Evolutionary conservation across 345 rosid species (phyloP).

Genomic region (Bruguiera sexangula): DNA sequence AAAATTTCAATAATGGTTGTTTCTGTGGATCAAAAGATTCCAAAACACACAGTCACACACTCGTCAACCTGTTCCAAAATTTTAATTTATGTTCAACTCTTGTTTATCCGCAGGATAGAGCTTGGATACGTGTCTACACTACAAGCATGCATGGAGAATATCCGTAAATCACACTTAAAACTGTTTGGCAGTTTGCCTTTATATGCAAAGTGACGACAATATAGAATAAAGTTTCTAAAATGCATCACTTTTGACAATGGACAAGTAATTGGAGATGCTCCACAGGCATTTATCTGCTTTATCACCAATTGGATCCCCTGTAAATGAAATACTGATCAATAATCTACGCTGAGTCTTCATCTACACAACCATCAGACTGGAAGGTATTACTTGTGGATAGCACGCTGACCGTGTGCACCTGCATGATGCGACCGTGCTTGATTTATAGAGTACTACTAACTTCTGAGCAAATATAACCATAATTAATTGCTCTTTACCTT

Average conservation of each 20-base stretch:
- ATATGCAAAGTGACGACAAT: background rate
- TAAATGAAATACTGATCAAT: conserved; percentile 3
- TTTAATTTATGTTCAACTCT: conserved; percentile 15
- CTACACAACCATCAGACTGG: conserved; percentile 9
- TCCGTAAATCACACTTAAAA: background rate
- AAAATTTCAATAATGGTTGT: background rate
- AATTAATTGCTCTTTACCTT: too few species aligned
- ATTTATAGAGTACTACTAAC: background rate
- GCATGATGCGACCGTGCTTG: background rate
- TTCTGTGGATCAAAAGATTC: too few species aligned
- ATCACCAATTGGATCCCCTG: conserved; percentile 5
- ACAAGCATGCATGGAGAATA: too few species aligned
- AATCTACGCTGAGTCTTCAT: background rate
- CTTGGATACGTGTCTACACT: too few species aligned
- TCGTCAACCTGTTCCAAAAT: background rate
- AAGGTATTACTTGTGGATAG: background rate
- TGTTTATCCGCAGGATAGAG: background rate
- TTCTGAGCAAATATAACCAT: background rate
- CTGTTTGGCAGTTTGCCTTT: background rate
- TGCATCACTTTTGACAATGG: background rate
- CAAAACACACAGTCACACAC: background rate
- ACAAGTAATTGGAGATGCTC: conserved; percentile 10
- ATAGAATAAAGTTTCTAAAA: conserved; percentile 14
- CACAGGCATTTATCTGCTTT: conserved; percentile 5
- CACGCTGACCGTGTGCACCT: too few species aligned